phyloP scores from a whole-genome alignment of 148 eudicot species.

The Rhododendron ferrugineum region DNA sequence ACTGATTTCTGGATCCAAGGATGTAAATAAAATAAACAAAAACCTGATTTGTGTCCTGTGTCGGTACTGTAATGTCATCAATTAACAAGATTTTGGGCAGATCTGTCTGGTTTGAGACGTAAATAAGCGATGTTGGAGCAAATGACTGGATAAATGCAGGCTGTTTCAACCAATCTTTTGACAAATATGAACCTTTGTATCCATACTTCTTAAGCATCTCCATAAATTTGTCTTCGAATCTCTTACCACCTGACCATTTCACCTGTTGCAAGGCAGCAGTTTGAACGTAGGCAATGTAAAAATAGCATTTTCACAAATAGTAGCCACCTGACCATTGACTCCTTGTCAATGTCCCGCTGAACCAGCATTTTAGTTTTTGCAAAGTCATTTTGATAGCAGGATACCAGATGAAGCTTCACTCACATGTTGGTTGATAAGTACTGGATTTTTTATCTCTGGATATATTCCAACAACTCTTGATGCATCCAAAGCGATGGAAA shows the following conservation, averaged over 20 bases:
- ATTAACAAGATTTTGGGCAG: slow-evolving; percentile 87
- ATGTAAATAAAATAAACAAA: background rate
- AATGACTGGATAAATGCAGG: slow-evolving; percentile 96
- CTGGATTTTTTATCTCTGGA: slow-evolving; percentile 94
- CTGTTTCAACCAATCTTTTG: slow-evolving; percentile 77
- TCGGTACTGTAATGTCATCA: slow-evolving; percentile 52
- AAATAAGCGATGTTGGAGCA: slow-evolving; percentile 82
- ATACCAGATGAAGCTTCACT: slow-evolving; percentile 21
- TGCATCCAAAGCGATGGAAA: slow-evolving; percentile 85
- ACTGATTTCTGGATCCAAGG: background rate
- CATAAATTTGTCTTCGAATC: slow-evolving; percentile 76
- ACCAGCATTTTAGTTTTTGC: background rate
- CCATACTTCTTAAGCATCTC: slow-evolving; percentile 78
- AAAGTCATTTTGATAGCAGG: background rate
- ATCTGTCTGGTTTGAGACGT: slow-evolving; percentile 70
- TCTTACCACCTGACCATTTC: slow-evolving; percentile 83
- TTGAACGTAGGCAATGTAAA: slow-evolving; percentile 1
- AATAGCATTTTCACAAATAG: background rate
- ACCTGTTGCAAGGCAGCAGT: slow-evolving; percentile 45
- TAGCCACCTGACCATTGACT: background rate
- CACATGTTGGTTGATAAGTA: slow-evolving; percentile 80
- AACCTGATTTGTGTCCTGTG: slow-evolving; percentile 98
- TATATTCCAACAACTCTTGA: slow-evolving; percentile 92
- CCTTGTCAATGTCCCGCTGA: background rate
- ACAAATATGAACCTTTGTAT: slow-evolving; percentile 79